phyloP scores from a whole-genome alignment of 306 rosid genomes.

The Amphicarpaea edgeworthii region DNA sequence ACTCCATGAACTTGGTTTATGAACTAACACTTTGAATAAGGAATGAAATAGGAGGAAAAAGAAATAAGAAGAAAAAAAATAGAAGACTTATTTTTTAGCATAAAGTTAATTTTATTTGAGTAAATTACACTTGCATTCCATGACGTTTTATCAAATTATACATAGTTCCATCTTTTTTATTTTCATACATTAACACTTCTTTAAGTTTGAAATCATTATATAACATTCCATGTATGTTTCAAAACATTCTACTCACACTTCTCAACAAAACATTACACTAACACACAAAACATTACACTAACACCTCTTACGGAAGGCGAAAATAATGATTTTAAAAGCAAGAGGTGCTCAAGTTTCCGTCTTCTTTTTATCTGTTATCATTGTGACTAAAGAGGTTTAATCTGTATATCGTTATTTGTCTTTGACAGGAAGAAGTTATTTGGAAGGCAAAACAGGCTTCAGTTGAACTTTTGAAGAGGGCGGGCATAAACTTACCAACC shows the following conservation, averaged over 20 bases:
- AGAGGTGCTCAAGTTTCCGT: too few relatives aligned
- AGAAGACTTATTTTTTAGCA: background rate
- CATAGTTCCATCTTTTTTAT: background rate
- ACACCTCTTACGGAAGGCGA: too few relatives aligned
- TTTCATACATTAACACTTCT: too few relatives aligned
- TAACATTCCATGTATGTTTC: too few relatives aligned
- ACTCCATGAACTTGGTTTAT: background rate
- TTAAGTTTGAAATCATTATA: too few relatives aligned
- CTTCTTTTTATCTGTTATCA: background rate
- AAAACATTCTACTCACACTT: too few relatives aligned
- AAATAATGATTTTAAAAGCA: too few relatives aligned
- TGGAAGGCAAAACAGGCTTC: constrained; percentile 70
- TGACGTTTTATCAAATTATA: too few relatives aligned
- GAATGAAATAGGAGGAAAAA: background rate
- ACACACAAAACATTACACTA: too few relatives aligned
- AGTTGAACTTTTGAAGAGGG: constrained; percentile 67
- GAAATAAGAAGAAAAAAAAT: background rate
- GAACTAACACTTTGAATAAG: background rate
- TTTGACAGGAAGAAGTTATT: constrained; percentile 71
- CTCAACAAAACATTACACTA: background rate
- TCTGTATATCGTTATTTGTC: constrained; percentile 35
- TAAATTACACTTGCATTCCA: too few relatives aligned
- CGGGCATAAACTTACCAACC: constrained; percentile 69
- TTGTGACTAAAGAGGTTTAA: background rate
- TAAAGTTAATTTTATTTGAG: too few relatives aligned